These are phyloP conservation scores for Saccharomyces kudriavzevii DNA, from an alignment of 805 yeast species.

Conservation along the genomic window DNA sequence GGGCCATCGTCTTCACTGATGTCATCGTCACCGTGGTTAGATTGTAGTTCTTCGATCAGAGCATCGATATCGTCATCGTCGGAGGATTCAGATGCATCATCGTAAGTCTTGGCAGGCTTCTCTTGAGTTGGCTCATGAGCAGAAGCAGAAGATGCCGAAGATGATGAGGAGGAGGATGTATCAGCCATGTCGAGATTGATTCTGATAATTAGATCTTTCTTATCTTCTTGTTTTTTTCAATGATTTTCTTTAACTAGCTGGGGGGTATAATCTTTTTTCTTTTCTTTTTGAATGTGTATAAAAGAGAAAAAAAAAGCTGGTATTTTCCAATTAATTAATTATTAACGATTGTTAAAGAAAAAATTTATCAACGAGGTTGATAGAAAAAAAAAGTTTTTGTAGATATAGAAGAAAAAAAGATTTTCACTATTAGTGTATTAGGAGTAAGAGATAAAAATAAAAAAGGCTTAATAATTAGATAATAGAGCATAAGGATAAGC, in stretches of 20 bases:
- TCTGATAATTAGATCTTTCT: background rate
- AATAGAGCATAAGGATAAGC: background rate
- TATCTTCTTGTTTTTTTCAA: background rate
- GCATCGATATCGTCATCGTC: slow-evolving; percentile 65
- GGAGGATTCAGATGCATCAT: slow-evolving; percentile 1
- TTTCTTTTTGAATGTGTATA: background rate
- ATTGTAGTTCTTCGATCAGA: slow-evolving; percentile 69
- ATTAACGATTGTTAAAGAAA: background rate
- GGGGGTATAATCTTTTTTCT: background rate
- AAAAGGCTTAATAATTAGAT: background rate
- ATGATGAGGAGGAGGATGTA: background rate
- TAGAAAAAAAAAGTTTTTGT: background rate
- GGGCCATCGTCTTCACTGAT: slow-evolving; percentile 40
- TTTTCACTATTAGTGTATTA: background rate
- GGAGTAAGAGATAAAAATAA: background rate
- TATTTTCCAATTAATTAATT: background rate
- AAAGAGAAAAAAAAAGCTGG: background rate
- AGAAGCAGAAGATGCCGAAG: slow-evolving; percentile 1
- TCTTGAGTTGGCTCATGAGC: slow-evolving; percentile 5
- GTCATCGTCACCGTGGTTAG: slow-evolving; percentile 45
- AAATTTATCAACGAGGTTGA: background rate
- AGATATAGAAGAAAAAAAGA: background rate
- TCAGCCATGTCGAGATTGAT: background rate
- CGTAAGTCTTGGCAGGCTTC: slow-evolving; percentile 4
- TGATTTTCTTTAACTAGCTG: background rate